These are phyloP conservation scores for Hordeum pubiflorum DNA, from an alignment of 202 grass and related monocot species.

Conservation along the genomic window DNA sequence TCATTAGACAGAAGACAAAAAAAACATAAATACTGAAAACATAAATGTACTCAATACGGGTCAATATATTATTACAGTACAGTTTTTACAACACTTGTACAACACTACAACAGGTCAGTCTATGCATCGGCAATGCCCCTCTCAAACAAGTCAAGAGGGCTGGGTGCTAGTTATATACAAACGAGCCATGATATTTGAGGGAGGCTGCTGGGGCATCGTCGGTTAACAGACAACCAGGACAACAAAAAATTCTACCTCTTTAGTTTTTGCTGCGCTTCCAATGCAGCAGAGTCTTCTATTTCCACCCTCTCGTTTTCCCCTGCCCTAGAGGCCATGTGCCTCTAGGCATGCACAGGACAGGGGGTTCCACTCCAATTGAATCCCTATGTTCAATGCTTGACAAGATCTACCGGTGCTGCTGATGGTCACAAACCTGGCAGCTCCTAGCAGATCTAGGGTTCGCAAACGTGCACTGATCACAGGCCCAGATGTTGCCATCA, in stretches of 20 bases:
- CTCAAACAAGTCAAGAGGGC: constrained; percentile 2
- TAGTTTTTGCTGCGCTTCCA: background rate
- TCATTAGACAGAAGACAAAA: background rate
- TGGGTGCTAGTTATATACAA: constrained; percentile 34
- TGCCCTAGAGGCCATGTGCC: background rate
- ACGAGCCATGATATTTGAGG: constrained; percentile 26
- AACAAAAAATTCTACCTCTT: constrained; percentile 5
- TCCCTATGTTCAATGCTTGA: constrained; percentile 11
- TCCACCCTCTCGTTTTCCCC: background rate
- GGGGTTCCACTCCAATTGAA: background rate
- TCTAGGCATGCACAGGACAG: background rate
- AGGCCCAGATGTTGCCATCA: constrained; percentile 65
- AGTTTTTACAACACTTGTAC: constrained; percentile 36
- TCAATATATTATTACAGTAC: constrained; percentile 20
- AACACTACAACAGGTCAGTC: constrained; percentile 28
- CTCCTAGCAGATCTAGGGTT: constrained; percentile 53
- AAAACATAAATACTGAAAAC: too few species aligned
- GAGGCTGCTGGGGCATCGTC: background rate
- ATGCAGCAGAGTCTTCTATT: constrained; percentile 3
- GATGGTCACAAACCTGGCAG: constrained; percentile 70
- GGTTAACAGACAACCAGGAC: constrained; percentile 5
- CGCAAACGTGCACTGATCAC: constrained; percentile 76
- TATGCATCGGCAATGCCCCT: background rate
- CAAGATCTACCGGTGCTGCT: constrained; percentile 30
- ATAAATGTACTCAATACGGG: background rate